Base-by-base conservation (phyloP, 1,284 basidiomycete genomes). In the Malassezia pachydermatis region DNA sequence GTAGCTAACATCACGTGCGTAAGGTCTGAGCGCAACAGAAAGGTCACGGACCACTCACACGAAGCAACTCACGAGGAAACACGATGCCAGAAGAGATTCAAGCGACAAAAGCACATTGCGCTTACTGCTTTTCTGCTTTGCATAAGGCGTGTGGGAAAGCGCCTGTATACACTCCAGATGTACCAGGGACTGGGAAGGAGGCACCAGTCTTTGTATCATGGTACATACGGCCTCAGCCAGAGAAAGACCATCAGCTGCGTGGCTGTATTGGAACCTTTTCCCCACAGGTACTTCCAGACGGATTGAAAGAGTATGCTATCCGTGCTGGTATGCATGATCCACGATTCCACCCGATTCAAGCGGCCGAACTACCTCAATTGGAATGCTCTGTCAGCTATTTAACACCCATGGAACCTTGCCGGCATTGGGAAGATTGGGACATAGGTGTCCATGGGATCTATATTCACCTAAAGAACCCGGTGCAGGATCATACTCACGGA, bases 211-310 rank as follows among this genome's bases (percentile, higher is more conserved):
- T 98, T 73, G 87, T 98, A 28, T 96, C 92, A 2, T 98, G 92
- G 90, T 90, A 88, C 75, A 84, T 69, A 46, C 45, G 48, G 76
- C 44, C 79, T 54, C 51, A 20, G 43, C 41, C 43, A 40, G 46
- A 6, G 24, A 50, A 13, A 9, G 35, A 28, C 45, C 77, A 81
- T 30, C 76, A 81, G 39, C 76, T 98, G 53, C 77, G 92, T 52
- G 92, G 92, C 20, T 98, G 92, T 74, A 96, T 98, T 60, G 92
- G 92, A 63, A 90, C 81, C 68, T 98, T 98, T 69, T 81, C 84
- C 37, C 78, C 87, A 2, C 78, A 84, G 69, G 76, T 81, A 6
- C 76, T 96, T 20, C 79, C 77, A 34, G 77, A 83, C 23, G 89
- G 88, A 9, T 72, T 98, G 48, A 78, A 79, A 41, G 86, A 95